Conservation (phyloP, 2,329 filamentous ascomycete species). For the Hortaea werneckii region DNA sequence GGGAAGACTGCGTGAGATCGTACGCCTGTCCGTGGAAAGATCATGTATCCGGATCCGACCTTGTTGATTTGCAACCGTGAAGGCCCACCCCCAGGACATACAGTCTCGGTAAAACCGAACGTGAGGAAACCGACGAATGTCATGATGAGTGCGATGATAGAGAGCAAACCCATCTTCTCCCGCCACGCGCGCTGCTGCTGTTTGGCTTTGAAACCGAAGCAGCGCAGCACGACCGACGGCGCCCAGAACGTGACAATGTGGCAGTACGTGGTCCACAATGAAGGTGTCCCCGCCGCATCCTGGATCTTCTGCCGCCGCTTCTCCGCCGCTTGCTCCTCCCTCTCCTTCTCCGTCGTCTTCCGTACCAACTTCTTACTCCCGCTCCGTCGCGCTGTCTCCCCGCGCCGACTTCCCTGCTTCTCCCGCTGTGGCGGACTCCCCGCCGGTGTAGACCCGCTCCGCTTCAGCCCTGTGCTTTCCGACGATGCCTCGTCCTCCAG, state of each 20-base stretch:
- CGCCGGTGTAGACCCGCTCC: conserved; percentile 10
- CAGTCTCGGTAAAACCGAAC: conserved; percentile 85
- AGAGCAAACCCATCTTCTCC: conserved; percentile 95
- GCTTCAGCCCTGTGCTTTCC: conserved; percentile 38
- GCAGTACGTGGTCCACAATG: conserved; percentile 92
- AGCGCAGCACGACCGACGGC: conserved; percentile 72
- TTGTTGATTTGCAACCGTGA: conserved; percentile 69
- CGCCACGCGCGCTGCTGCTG: conserved; percentile 89
- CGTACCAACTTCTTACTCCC: conserved; percentile 37
- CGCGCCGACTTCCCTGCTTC: conserved; percentile 10
- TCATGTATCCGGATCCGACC: conserved; percentile 77
- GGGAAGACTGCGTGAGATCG: conserved; percentile 64
- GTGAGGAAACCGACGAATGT: conserved; percentile 87
- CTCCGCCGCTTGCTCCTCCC: conserved; percentile 46
- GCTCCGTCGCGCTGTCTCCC: conserved; percentile 22
- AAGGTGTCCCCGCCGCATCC: conserved; percentile 64
- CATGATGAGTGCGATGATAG: conserved; percentile 82
- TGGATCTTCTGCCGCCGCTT: conserved; percentile 43
- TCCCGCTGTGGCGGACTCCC: conserved; percentile 27
- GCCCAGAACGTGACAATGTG: conserved; percentile 90
- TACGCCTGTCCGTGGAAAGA: conserved; percentile 93
- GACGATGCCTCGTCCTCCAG: conserved; percentile 45
- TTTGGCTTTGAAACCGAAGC: conserved; percentile 75
- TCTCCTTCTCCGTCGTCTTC: conserved; percentile 51
- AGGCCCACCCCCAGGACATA: conserved; percentile 63